These are phyloP conservation scores for Rhizopogon roseolus DNA, from an alignment of 768 basidiomycete genomes.

Conservation along the genomic window DNA sequence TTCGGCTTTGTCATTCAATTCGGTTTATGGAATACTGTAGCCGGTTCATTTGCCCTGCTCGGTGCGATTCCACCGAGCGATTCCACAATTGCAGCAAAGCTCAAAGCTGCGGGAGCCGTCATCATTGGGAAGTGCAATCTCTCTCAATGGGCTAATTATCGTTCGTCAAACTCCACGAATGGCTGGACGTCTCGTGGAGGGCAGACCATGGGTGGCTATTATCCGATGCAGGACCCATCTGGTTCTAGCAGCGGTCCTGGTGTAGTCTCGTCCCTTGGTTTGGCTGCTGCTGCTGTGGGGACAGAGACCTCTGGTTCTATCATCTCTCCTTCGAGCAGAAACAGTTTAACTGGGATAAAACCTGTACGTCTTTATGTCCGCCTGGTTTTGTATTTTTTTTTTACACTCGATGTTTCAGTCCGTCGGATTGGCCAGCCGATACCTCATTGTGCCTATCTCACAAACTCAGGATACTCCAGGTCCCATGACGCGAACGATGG, in stretches of 20 bases:
- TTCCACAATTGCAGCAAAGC: neutral
- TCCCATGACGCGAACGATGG: constrained; percentile 43
- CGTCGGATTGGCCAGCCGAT: neutral
- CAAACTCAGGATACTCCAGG: constrained; percentile 51
- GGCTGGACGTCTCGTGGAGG: constrained; percentile 50
- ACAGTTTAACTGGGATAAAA: constrained; percentile 51
- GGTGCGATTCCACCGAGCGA: constrained; percentile 1
- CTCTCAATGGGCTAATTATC: constrained; percentile 44
- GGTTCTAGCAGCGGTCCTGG: constrained; percentile 53
- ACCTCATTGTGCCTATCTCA: constrained; percentile 46
- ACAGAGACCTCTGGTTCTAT: constrained; percentile 48
- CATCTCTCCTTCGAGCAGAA: constrained; percentile 40
- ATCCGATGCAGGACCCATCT: constrained; percentile 41
- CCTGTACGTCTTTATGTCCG: constrained; percentile 23
- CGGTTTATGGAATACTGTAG: neutral
- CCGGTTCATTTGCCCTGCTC: neutral
- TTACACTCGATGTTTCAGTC: neutral
- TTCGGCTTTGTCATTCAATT: neutral
- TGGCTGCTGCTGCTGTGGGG: constrained; percentile 37
- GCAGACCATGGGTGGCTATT: constrained; percentile 43
- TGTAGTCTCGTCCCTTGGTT: constrained; percentile 43
- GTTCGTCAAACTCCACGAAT: constrained; percentile 31
- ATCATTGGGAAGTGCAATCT: constrained; percentile 43
- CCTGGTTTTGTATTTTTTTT: neutral
- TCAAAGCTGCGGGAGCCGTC: neutral